phyloP scores from a whole-genome alignment of 345 rosid genomes.

The Aurinia saxatilis region DNA sequence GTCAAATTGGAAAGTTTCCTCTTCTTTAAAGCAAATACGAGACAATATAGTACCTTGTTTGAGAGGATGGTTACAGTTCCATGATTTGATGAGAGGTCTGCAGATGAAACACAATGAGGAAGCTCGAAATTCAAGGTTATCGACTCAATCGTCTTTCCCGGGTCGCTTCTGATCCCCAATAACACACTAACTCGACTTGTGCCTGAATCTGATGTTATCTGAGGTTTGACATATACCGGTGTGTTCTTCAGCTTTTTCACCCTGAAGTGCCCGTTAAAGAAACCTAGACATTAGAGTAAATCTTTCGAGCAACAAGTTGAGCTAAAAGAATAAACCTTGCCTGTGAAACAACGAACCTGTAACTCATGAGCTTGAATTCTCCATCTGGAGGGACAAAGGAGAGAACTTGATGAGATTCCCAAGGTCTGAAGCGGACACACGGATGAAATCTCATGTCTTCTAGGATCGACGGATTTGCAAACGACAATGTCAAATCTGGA shows the following conservation, averaged over 20 bases:
- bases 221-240: slow-evolving; percentile 88
- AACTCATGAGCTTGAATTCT: slow-evolving; percentile 91
- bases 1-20: neutral
- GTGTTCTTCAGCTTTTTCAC: slow-evolving; percentile 77
- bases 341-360: slow-evolving; percentile 46
- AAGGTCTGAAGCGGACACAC: slow-evolving; percentile 87
- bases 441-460: slow-evolving; percentile 90
- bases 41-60: slow-evolving; percentile 49
- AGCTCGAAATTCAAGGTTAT: slow-evolving; percentile 68
- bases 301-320: neutral
- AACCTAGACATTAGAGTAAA: neutral
- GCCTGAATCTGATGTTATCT: slow-evolving; percentile 70
- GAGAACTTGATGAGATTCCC: slow-evolving; percentile 91
- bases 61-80: slow-evolving; percentile 73
- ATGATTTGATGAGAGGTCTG: slow-evolving; percentile 86
- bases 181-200: slow-evolving; percentile 60
- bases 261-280: slow-evolving; percentile 30
- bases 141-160: slow-evolving; percentile 76
- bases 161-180: slow-evolving; percentile 80
- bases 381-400: slow-evolving; percentile 99
- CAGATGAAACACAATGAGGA: slow-evolving; percentile 65
- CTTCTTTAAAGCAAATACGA: neutral
- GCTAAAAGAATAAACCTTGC: neutral
- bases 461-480: slow-evolving; percentile 67
- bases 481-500: slow-evolving; percentile 89